These are phyloP conservation scores for Emericellopsis cladophorae DNA, from an alignment of 2,329 filamentous ascomycete genomes.

Conservation along the genomic window DNA sequence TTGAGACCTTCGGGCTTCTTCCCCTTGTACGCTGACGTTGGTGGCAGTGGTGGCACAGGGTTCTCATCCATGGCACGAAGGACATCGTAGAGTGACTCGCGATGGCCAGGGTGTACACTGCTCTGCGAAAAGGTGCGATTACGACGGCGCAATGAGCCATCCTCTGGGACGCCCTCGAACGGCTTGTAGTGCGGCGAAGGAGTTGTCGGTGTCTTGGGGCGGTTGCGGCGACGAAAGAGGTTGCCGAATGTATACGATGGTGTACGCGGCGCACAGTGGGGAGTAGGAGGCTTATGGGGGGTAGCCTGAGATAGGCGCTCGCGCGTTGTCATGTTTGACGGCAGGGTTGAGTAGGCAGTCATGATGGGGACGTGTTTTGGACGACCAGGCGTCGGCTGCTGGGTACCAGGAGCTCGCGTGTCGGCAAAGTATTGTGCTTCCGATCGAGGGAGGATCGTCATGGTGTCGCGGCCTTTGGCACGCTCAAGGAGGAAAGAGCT, in stretches of 20 bases:
- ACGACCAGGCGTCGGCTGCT: no score
- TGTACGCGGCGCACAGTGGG: background rate
- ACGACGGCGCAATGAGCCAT: no score
- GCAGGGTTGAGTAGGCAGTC: background rate
- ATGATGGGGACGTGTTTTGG: background rate
- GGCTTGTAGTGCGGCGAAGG: background rate
- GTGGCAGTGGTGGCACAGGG: background rate
- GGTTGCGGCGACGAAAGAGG: background rate
- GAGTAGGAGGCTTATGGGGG: background rate
- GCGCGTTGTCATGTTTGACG: conserved; percentile 1
- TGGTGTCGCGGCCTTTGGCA: background rate
- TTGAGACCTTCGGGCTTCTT: conserved; percentile 1
- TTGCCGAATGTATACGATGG: background rate
- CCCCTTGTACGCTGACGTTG: background rate
- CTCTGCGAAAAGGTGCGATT: background rate
- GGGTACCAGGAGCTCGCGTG: background rate
- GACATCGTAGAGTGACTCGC: background rate
- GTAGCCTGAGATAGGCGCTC: background rate
- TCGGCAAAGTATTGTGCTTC: background rate
- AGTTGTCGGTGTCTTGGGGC: background rate
- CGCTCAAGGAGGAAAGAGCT: background rate
- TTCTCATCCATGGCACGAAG: background rate
- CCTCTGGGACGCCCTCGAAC: background rate
- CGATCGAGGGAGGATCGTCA: background rate
- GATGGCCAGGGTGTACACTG: background rate